Conservation (phyloP, 1,284 basidiomycete species). For the Erythrobasidium hasegawianum region DNA sequence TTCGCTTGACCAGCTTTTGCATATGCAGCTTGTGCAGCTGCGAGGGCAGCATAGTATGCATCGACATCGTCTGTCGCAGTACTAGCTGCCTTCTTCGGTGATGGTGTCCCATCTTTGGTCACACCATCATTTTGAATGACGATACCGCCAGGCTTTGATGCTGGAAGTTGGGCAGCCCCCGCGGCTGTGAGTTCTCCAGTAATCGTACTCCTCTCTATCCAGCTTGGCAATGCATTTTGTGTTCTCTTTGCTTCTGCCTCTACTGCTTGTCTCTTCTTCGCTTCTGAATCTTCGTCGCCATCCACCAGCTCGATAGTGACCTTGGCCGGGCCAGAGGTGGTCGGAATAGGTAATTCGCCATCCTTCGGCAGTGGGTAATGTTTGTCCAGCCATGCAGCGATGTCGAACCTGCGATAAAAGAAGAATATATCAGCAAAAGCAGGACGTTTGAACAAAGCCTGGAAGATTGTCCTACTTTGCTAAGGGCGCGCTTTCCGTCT, state of each 20-base stretch:
- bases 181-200: conserved; percentile 83
- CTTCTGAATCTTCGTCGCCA: conserved; percentile 43
- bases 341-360: conserved; percentile 34
- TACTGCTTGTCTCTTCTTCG: conserved; percentile 56
- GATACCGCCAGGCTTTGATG: conserved; percentile 13
- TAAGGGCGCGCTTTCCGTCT: conserved; percentile 79
- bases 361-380: conserved; percentile 44
- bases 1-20: neutral
- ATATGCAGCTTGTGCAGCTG: conserved; percentile 6
- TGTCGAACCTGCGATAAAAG: conserved; percentile 67
- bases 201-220: conserved; percentile 93
- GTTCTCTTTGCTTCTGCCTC: conserved; percentile 55
- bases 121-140: neutral
- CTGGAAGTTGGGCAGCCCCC: conserved; percentile 54
- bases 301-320: conserved; percentile 46
- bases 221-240: conserved; percentile 85
- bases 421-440: conserved; percentile 2
- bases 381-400: conserved; percentile 63
- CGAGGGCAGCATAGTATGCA: conserved; percentile 43
- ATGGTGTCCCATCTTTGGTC: conserved; percentile 51
- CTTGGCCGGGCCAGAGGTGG: conserved; percentile 46
- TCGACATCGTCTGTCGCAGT: conserved; percentile 37
- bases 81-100: conserved; percentile 22
- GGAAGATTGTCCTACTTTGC: conserved; percentile 60
- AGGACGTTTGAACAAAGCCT: conserved; percentile 4